Evolutionary conservation across 495 filamentous ascomycete genomes (phyloP).

Genomic region (Copromyces sp.): DNA sequence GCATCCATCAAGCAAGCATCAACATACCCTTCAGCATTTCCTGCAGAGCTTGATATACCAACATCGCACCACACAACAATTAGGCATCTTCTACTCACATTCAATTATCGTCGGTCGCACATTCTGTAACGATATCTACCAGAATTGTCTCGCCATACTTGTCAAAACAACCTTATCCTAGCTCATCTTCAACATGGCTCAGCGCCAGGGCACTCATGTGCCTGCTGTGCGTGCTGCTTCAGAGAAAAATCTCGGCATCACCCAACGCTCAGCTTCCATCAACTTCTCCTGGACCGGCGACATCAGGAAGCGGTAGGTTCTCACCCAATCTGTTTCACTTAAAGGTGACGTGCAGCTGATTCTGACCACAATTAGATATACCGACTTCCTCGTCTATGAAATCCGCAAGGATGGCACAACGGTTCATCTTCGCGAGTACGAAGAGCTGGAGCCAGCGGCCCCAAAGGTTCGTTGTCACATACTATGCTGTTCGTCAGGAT

Average conservation of each 20-base stretch:
- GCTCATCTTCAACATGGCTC: conserved; percentile 10
- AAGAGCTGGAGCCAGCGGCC: conserved; percentile 34
- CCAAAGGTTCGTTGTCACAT: conserved; percentile 18
- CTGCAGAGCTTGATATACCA: neutral
- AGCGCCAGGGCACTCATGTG: conserved; percentile 21
- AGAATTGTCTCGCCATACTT: neutral
- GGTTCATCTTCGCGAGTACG: conserved; percentile 55
- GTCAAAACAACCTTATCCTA: neutral
- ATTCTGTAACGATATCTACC: neutral
- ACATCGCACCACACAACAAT: neutral
- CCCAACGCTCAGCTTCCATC: conserved; percentile 21
- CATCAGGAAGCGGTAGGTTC: conserved; percentile 28
- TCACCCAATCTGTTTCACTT: neutral
- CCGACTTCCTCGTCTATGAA: conserved; percentile 93
- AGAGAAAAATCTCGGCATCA: conserved; percentile 29
- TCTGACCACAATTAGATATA: conserved; percentile 49
- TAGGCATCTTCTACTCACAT: neutral
- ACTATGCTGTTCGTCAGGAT: neutral
- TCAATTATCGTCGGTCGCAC: neutral
- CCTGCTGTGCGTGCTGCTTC: conserved; percentile 22
- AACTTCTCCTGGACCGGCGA: conserved; percentile 28
- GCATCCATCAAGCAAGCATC: neutral
- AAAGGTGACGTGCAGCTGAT: neutral
- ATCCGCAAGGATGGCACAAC: conserved; percentile 71
- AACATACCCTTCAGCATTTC: neutral